Conservation (phyloP, 768 basidiomycete species). For the Leccinum arenicola region DNA sequence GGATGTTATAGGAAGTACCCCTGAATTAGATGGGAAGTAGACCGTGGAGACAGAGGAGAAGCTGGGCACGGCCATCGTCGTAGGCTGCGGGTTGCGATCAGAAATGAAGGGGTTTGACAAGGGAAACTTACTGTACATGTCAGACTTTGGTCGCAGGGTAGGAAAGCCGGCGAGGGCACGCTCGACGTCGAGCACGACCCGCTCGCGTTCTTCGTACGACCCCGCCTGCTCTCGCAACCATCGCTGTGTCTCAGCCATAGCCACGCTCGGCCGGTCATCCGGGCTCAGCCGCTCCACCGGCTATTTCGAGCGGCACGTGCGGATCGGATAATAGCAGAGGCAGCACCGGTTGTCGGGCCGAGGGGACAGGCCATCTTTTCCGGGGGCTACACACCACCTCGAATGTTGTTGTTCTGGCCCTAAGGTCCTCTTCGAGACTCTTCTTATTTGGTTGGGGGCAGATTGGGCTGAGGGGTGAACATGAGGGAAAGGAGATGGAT, state of each 20-base stretch:
- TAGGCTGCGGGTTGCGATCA: slow-evolving; percentile 53
- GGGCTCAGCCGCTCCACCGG: neutral
- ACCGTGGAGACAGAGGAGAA: slow-evolving; percentile 89
- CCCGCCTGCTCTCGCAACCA: slow-evolving; percentile 69
- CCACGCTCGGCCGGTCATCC: neutral
- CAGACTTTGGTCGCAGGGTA: slow-evolving; percentile 73
- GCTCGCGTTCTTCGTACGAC: slow-evolving; percentile 52
- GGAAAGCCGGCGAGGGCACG: slow-evolving; percentile 50
- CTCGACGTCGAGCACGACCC: slow-evolving; percentile 64
- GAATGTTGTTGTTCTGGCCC: slow-evolving; percentile 14
- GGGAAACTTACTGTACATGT: slow-evolving; percentile 63
- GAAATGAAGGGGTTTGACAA: slow-evolving; percentile 4
- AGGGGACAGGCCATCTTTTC: neutral
- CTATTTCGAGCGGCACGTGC: slow-evolving; percentile 9
- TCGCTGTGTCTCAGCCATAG: slow-evolving; percentile 36
- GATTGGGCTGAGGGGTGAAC: slow-evolving; percentile 51
- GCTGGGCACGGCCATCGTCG: slow-evolving; percentile 91
- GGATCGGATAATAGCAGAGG: neutral
- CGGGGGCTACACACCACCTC: neutral
- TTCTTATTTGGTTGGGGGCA: slow-evolving; percentile 61
- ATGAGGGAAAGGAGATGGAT: neutral
- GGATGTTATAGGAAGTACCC: slow-evolving; percentile 84
- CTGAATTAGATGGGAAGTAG: slow-evolving; percentile 85
- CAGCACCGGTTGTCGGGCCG: neutral
- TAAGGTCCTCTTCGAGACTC: slow-evolving; percentile 54